Evolutionary conservation across 1,139 yeast species (phyloP), one percentile per base, ranked within the genome.

Genomic region (Blastobotrys niveus): DNA sequence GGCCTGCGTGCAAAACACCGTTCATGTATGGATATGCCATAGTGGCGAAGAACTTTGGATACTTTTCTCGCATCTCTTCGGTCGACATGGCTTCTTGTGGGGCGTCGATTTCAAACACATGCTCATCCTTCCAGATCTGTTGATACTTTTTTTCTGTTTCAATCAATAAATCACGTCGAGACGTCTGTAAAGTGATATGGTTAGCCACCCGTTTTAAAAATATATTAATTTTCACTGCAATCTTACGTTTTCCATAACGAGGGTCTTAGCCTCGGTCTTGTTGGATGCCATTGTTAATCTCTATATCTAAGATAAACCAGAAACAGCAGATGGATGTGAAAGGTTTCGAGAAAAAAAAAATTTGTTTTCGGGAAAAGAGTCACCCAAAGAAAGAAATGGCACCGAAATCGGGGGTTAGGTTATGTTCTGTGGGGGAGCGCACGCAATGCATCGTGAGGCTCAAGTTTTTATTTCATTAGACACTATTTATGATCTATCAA

Each of bases 1-100:
- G 99, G 46, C 99, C 99, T 42, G 96, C 97, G 61, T 93, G 99
- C 55, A 93, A 74, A 46, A 87, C 91, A 72, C 99, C 99, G 66
- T 93, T 93, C 97, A 91, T 91, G 70, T 93, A 93, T 34, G 99
- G 99, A 62, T 86, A 93, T 10, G 98, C 98, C 96, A 93, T 89
- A 42, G 95, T 82, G 19, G 87, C 78, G 71, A 87, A 83, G 67
- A 74, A 84, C 67, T 93, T 93, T 47, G 98, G 97, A 64, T 82
- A 75, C 59, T 80, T 75, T 50, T 72, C 74, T 59, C 86, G 88
- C 52, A 91, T 73, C 60, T 82, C 86, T 42, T 82, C 95, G 44
- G 75, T 67, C 48, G 77, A 74, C 43, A 77, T 72, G 46, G 68
- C 72, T 41, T 77, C 82, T 22, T 80, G 66, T 40, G 98, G 98